These are phyloP conservation scores for Datisca glomerata DNA, from an alignment of 306 rosid species.

Conservation along the genomic window DNA sequence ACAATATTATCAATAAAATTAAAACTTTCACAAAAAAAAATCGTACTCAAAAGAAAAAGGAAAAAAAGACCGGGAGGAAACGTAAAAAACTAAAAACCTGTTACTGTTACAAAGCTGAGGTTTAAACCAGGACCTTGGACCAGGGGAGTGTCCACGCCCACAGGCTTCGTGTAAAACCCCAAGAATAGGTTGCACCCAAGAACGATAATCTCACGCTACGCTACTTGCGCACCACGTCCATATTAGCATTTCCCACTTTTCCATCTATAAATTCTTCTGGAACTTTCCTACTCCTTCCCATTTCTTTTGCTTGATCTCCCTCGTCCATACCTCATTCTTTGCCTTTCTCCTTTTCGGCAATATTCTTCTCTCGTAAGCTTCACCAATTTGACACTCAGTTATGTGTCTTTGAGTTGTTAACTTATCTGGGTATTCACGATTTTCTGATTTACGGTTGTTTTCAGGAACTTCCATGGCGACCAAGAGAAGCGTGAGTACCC, in stretches of 20 bases:
- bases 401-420: background rate
- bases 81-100: no score
- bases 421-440: conserved; percentile 10
- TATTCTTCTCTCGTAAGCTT: conserved; percentile 1
- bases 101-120: no score
- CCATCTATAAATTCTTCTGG: background rate
- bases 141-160: background rate
- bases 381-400: background rate
- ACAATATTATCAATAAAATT: no score
- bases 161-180: conserved; percentile 4
- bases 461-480: conserved; percentile 51
- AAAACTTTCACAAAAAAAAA: no score
- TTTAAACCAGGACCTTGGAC: background rate
- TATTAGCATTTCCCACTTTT: background rate
- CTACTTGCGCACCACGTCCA: background rate
- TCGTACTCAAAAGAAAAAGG: no score
- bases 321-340: background rate
- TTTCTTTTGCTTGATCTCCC: background rate
- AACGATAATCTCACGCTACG: background rate
- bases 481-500: conserved; percentile 73
- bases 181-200: no score
- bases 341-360: background rate
- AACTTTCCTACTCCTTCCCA: background rate
- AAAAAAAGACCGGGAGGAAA: no score
- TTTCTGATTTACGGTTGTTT: conserved; percentile 7